Percentiles rank a stretch among this genome's conserved stretches.
These are phyloP conservation scores for Leishmania braziliensis DNA, from an alignment of 208 protist species.

Conservation along the genomic window DNA sequence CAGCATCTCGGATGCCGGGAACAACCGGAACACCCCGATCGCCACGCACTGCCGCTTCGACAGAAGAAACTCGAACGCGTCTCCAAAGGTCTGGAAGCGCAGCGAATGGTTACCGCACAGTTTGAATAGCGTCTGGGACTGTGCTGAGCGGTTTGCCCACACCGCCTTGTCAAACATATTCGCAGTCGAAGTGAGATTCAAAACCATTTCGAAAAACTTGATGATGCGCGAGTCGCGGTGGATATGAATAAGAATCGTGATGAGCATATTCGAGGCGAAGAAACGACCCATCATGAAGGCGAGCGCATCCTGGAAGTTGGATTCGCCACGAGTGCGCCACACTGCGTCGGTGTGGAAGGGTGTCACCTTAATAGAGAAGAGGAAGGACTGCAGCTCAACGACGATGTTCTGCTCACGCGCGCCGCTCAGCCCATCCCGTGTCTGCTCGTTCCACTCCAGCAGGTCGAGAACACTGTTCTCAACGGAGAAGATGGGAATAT, in stretches of 20 bases:
- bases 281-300: constrained; percentile 91
- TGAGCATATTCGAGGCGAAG: constrained; percentile 88
- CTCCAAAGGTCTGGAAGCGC: constrained; percentile 80
- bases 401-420: constrained; percentile 79
- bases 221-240: constrained; percentile 75
- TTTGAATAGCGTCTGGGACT: constrained; percentile 74
- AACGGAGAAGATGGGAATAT: constrained; percentile 86
- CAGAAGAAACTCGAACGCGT: constrained; percentile 81
- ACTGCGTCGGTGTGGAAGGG: constrained; percentile 77
- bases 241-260: constrained; percentile 80
- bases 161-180: constrained; percentile 71
- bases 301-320: constrained; percentile 83
- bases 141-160: constrained; percentile 48
- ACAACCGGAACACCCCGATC: constrained; percentile 85
- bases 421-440: constrained; percentile 26
- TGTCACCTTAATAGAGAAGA: constrained; percentile 74
- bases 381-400: constrained; percentile 84
- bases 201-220: constrained; percentile 80
- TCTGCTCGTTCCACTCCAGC: constrained; percentile 54
- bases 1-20: constrained; percentile 61
- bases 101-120: constrained; percentile 72
- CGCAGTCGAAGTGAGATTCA: constrained; percentile 58
- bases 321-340: constrained; percentile 77
- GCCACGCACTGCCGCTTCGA: constrained; percentile 65
- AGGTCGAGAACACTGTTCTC: constrained; percentile 77